Evolutionary conservation across 176 grass and related monocot species (phyloP).

Genomic region (Zea luxurians): DNA sequence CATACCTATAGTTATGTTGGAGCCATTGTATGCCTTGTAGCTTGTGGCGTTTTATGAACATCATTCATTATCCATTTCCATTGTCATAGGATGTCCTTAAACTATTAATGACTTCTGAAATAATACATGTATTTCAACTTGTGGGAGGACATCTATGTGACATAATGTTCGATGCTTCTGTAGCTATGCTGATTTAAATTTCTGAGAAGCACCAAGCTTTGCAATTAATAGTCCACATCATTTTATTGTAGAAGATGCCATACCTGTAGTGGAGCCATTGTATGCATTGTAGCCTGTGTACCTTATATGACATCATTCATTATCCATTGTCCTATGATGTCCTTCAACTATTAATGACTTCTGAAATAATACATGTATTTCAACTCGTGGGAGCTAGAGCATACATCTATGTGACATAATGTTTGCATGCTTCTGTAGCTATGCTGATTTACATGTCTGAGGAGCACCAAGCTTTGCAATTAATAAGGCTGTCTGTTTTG

Average conservation of each 20-base stretch:
- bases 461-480: not conserved
- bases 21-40: not conserved
- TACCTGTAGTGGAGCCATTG: not conserved
- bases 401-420: slow-evolving; percentile 6
- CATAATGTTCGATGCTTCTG: not conserved
- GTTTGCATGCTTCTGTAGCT: slow-evolving; percentile 3
- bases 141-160: slow-evolving; percentile 8
- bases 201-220: slow-evolving; percentile 5
- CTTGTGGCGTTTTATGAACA: not conserved
- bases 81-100: not conserved
- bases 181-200: slow-evolving; percentile 11
- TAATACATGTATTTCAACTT: not conserved
- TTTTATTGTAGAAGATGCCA: not conserved
- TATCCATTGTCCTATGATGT: not conserved
- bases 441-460: slow-evolving; percentile 13
- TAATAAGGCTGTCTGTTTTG: not conserved
- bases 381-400: not conserved
- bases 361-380: slow-evolving; percentile 2
- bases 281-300: not conserved
- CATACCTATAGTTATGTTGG: not conserved
- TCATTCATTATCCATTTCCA: not conserved
- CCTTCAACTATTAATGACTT: not conserved
- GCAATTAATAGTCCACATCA: not conserved
- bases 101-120: not conserved
- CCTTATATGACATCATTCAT: not conserved